Base-by-base conservation (phyloP, 176 grass and related monocot genomes). In the Metroxylon sagu region DNA sequence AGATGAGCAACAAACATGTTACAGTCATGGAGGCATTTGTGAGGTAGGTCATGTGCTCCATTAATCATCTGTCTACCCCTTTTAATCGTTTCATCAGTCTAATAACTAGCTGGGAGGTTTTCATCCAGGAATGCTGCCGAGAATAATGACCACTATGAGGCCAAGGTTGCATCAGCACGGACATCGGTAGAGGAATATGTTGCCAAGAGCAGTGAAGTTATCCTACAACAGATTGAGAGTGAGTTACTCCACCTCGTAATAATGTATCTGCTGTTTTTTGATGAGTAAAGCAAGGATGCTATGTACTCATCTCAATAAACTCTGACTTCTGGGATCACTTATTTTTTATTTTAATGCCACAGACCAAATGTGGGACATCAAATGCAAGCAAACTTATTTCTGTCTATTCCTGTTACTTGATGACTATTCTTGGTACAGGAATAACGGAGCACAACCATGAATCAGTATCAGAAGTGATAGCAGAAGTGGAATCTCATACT, bases 1-100 rank as follows among this genome's bases (percentile, higher is more conserved):
- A 98, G 53, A 63, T 98, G 62, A 71, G 78, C 74, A 77, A 35
- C 54, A 83, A 88, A 71, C 87, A 98, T 76, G 73, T 80, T n/a
- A 60, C 84, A 71, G 83, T 85, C 67, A 75, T 97, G 65, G 93
- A 97, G 71, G 69, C 60, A 49, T 78, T 85, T 14, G 63, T 88
- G 54, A 85, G 87, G 87, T 80, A 85, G 31, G 61, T 4, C 30
- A 17, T 23, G 3, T 54, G 53, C 8, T 59, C 72, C 43, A 15
- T 1, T 64, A 74, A 54, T 59, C 6, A 19, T 48, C 27, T 52
- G 19, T 65, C 30, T 48, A 15, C 51, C 18, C 4, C 19, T 49
- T 16, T 4, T 19, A 14, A 16, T 5, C 19, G 25, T 25, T 50
- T 14, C 26, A 19, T 17, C 26, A 51, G 26, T 16, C 29, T 14